These are phyloP conservation scores for Emericellopsis atlantica DNA, from an alignment of 2,329 filamentous ascomycete genomes.

Conservation along the genomic window DNA sequence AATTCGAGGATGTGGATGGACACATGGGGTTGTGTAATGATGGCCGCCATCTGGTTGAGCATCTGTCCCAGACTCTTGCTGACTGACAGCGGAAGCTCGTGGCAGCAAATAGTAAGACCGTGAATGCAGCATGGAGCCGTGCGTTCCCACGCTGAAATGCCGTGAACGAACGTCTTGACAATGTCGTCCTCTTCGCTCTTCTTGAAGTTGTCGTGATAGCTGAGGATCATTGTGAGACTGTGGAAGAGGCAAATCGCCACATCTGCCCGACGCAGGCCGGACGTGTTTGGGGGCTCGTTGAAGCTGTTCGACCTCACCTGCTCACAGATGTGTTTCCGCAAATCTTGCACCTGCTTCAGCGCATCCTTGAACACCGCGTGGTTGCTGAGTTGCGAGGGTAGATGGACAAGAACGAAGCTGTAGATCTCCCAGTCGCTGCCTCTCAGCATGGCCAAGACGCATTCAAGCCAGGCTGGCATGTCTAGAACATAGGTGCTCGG, in stretches of 20 bases:
- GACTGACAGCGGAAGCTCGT: conserved; percentile 80
- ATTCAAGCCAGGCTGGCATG: conserved; percentile 62
- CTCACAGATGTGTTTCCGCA: conserved; percentile 69
- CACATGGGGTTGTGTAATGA: conserved; percentile 85
- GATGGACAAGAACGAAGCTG: conserved; percentile 75
- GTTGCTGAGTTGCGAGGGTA: conserved; percentile 82
- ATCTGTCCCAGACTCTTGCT: conserved; percentile 78
- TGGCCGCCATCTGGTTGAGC: conserved; percentile 85
- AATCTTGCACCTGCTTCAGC: conserved; percentile 59
- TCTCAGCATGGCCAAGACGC: conserved; percentile 59
- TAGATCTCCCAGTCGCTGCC: conserved; percentile 85
- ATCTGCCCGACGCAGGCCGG: conserved; percentile 74
- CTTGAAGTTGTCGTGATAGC: conserved; percentile 76
- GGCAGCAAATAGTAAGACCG: conserved; percentile 85
- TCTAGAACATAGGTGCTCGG: conserved; percentile 27
- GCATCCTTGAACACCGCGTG: conserved; percentile 71
- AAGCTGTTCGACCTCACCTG: conserved; percentile 68
- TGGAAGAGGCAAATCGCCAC: conserved; percentile 84
- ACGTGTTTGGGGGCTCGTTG: conserved; percentile 67
- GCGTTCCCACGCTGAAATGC: conserved; percentile 72
- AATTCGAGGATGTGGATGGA: conserved; percentile 95
- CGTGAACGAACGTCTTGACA: conserved; percentile 73
- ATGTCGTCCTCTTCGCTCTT: conserved; percentile 84
- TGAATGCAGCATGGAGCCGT: conserved; percentile 92
- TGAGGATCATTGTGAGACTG: conserved; percentile 73